phyloP scores from a whole-genome alignment of 805 yeast genomes.

The Cyberlindnera japonica region DNA sequence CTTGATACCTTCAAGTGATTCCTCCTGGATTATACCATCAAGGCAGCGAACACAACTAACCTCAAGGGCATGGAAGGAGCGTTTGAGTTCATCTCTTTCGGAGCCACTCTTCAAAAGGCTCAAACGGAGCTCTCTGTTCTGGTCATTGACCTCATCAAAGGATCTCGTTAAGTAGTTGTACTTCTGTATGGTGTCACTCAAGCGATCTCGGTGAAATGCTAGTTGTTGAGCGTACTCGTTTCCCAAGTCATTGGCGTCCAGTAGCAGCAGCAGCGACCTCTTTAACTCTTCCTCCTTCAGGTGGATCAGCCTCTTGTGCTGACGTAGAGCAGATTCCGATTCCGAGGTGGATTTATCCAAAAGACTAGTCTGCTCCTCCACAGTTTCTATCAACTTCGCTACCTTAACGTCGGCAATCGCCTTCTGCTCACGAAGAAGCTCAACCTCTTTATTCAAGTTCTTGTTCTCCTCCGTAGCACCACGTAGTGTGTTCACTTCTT shows the following conservation, averaged over 20 bases:
- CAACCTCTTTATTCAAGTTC: not conserved
- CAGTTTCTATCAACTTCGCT: not conserved
- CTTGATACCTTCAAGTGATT: slow-evolving; percentile 12
- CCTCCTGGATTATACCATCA: slow-evolving; percentile 14
- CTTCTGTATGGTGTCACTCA: slow-evolving; percentile 10
- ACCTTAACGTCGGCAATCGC: not conserved
- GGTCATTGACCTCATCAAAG: slow-evolving; percentile 5
- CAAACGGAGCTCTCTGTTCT: slow-evolving; percentile 9
- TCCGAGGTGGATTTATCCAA: slow-evolving; percentile 1
- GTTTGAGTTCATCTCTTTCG: slow-evolving; percentile 10
- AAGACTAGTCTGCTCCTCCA: slow-evolving; percentile 1
- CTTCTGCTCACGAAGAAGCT: not conserved
- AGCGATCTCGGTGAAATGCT: slow-evolving; percentile 7
- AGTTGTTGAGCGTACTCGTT: slow-evolving; percentile 11
- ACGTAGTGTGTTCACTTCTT: not conserved
- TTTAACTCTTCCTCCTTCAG: slow-evolving; percentile 6
- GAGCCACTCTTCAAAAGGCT: slow-evolving; percentile 10
- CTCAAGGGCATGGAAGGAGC: slow-evolving; percentile 13
- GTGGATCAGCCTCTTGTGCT: not conserved
- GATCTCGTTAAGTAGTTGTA: slow-evolving; percentile 8
- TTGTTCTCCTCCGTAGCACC: not conserved
- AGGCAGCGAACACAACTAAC: slow-evolving; percentile 15
- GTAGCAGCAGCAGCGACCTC: not conserved
- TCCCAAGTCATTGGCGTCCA: slow-evolving; percentile 9
- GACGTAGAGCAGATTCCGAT: not conserved